Percentiles rank a stretch among this genome's conserved stretches.
These are phyloP conservation scores for Hemileccinum impolitum DNA, from an alignment of 768 basidiomycete species.

Conservation along the genomic window DNA sequence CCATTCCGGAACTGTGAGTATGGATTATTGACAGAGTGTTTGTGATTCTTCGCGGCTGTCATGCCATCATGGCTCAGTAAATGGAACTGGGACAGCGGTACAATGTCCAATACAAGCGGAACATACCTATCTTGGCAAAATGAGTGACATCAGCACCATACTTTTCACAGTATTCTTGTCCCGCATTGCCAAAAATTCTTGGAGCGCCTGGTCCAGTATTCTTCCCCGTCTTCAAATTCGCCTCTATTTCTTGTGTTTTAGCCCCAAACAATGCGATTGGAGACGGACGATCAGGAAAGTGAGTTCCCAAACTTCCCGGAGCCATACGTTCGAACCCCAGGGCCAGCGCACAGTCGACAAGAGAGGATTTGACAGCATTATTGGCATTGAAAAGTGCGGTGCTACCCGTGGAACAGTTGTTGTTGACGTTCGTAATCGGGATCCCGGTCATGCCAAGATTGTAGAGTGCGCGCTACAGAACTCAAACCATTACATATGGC, in stretches of 20 bases:
- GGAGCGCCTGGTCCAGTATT: slow-evolving; percentile 72
- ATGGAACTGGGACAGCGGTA: background rate
- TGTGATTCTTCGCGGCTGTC: slow-evolving; percentile 79
- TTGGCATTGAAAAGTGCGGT: slow-evolving; percentile 75
- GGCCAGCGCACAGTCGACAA: slow-evolving; percentile 72
- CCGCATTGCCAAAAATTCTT: slow-evolving; percentile 69
- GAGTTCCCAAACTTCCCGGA: slow-evolving; percentile 65
- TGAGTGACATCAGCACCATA: slow-evolving; percentile 65
- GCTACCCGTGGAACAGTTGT: slow-evolving; percentile 83
- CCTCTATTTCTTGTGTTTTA: slow-evolving; percentile 49
- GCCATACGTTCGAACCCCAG: slow-evolving; percentile 87
- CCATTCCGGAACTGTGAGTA: slow-evolving; percentile 84
- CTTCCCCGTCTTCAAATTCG: slow-evolving; percentile 39
- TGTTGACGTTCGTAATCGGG: slow-evolving; percentile 84
- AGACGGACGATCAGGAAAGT: slow-evolving; percentile 51
- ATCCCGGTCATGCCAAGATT: slow-evolving; percentile 81
- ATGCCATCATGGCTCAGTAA: slow-evolving; percentile 5
- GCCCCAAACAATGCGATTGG: slow-evolving; percentile 47
- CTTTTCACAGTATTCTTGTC: slow-evolving; percentile 73
- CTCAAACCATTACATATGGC: background rate
- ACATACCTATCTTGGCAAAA: slow-evolving; percentile 73
- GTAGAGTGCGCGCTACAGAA: slow-evolving; percentile 65
- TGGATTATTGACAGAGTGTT: slow-evolving; percentile 77
- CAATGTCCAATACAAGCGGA: background rate
- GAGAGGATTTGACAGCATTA: slow-evolving; percentile 63